Percentiles rank a stretch among this genome's conserved stretches.
These are phyloP conservation scores for Setaria italica DNA, from an alignment of 202 grass and related monocot species.

Conservation along the genomic window DNA sequence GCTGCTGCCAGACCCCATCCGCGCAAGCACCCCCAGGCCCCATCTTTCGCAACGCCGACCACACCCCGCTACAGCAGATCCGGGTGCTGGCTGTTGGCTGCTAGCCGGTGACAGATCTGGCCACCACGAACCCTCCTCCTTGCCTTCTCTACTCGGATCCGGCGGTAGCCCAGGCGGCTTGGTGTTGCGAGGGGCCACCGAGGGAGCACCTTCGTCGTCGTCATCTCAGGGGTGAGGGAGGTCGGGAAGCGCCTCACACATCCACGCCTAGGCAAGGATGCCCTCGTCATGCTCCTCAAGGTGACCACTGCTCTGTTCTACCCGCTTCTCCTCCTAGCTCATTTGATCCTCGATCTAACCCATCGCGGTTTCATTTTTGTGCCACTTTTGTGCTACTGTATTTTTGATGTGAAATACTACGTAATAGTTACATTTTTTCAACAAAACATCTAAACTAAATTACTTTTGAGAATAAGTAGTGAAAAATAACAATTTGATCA, in stretches of 20 bases:
- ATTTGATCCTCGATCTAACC: background rate
- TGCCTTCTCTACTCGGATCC: too few relatives aligned
- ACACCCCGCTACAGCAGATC: too few relatives aligned
- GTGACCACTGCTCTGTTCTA: constrained; percentile 37
- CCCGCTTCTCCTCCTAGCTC: background rate
- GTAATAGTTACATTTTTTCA: constrained; percentile 26
- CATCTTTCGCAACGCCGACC: too few relatives aligned
- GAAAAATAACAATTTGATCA: constrained; percentile 1
- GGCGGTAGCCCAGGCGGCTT: too few relatives aligned
- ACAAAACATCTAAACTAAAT: constrained; percentile 22
- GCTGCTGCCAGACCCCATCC: too few relatives aligned
- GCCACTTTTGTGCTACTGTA: constrained; percentile 2
- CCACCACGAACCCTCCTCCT: too few relatives aligned
- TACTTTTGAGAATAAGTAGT: constrained; percentile 31
- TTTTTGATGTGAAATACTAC: constrained; percentile 21
- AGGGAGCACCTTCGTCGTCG: too few relatives aligned
- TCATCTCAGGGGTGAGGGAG: constrained; percentile 38
- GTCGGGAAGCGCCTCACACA: constrained; percentile 76
- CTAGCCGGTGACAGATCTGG: too few relatives aligned
- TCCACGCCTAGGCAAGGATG: constrained; percentile 83
- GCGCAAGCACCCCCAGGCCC: too few relatives aligned
- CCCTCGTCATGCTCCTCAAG: constrained; percentile 91
- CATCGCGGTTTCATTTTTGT: background rate
- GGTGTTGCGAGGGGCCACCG: too few relatives aligned
- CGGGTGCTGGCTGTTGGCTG: too few relatives aligned